phyloP scores from a whole-genome alignment of 1,284 basidiomycete genomes.

The Agroathelia rolfsii region DNA sequence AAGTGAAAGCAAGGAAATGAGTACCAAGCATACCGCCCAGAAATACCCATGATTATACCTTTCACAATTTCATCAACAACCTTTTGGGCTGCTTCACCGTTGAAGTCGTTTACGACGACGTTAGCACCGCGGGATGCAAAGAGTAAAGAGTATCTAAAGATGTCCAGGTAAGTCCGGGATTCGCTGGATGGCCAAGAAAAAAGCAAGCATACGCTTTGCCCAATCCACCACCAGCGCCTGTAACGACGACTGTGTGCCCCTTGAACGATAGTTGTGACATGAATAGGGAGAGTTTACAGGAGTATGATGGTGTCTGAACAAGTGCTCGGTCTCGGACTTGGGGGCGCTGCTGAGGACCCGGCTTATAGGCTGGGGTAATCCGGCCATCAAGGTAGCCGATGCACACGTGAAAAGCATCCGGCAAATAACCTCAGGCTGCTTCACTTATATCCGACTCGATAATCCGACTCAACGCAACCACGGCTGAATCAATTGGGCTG shows the following conservation, averaged over 20 bases:
- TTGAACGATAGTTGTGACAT: conserved; percentile 72
- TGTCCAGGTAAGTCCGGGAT: conserved; percentile 1
- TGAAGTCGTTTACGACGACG: conserved; percentile 94
- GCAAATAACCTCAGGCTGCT: too few species aligned
- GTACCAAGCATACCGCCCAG: conserved; percentile 11
- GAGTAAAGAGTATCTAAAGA: conserved; percentile 74
- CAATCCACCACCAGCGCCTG: conserved; percentile 92
- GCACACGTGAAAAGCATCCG: too few species aligned
- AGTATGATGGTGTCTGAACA: background rate
- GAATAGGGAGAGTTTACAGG: conserved; percentile 6
- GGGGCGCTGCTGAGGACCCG: too few species aligned
- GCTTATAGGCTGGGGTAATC: too few species aligned
- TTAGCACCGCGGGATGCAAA: conserved; percentile 90
- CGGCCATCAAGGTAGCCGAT: too few species aligned
- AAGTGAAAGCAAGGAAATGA: conserved; percentile 5
- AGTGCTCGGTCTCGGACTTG: too few species aligned
- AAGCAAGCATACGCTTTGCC: conserved; percentile 70
- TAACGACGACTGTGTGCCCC: conserved; percentile 88
- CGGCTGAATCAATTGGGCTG: too few species aligned
- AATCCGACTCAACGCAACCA: too few species aligned
- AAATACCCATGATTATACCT: conserved; percentile 32
- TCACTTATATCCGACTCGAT: too few species aligned
- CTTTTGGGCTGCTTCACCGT: conserved; percentile 79
- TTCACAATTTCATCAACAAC: conserved; percentile 86
- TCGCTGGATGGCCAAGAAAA: too few species aligned